Conservation (phyloP, 352 stramenopile species). For the Globisporangium apiculatum region DNA sequence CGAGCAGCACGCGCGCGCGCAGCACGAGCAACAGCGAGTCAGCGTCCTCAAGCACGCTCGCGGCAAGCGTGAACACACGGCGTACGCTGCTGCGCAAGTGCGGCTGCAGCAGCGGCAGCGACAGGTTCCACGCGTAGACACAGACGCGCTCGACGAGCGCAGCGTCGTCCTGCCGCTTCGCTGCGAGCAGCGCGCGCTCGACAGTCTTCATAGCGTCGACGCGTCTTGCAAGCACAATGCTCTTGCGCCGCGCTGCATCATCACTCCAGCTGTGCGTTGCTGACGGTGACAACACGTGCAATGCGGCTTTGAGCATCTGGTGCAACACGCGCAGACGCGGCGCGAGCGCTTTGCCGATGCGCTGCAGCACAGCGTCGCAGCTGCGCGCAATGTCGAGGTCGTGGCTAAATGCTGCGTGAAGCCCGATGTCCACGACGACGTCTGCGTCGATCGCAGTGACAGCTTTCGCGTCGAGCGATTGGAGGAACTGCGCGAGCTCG, state of each 20-base stretch:
- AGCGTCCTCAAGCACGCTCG: conserved; percentile 60
- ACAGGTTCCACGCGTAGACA: conserved; percentile 78
- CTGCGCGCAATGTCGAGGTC: conserved; percentile 23
- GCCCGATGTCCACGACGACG: conserved; percentile 43
- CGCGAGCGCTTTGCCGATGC: conserved; percentile 44
- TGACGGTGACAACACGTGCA: conserved; percentile 23
- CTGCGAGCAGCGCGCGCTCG: conserved; percentile 70
- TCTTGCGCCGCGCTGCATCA: conserved; percentile 19
- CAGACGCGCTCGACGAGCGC: conserved; percentile 78
- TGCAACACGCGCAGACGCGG: conserved; percentile 41
- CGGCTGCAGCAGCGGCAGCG: conserved; percentile 68
- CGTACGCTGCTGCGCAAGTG: conserved; percentile 59
- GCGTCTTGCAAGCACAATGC: conserved; percentile 30
- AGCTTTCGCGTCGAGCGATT: conserved; percentile 18
- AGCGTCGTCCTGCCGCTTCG: conserved; percentile 66
- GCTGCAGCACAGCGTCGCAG: conserved; percentile 43
- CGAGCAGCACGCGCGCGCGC: conserved; percentile 72
- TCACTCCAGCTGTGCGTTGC: neutral
- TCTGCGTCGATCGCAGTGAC: conserved; percentile 42
- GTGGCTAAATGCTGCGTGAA: conserved; percentile 39
- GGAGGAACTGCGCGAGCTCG: conserved; percentile 30
- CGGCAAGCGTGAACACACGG: conserved; percentile 61
- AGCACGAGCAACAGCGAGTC: conserved; percentile 77
- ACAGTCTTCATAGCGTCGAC: conserved; percentile 73
- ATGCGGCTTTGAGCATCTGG: conserved; percentile 44